Evolutionary conservation across 805 yeast genomes (phyloP).

Genomic region (Wickerhamomyces subpelliculosus): DNA sequence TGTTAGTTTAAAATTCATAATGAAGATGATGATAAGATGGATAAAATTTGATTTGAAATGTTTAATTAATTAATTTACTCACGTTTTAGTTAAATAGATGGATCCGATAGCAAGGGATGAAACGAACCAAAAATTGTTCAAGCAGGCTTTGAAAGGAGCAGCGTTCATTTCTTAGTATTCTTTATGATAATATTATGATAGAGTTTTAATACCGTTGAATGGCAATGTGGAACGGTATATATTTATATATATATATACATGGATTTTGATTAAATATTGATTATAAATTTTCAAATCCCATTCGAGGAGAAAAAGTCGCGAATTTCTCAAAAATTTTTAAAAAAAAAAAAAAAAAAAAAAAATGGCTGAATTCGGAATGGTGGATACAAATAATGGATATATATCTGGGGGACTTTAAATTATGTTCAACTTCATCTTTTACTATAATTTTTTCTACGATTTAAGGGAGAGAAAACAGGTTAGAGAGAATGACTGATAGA

Average conservation of each 20-base stretch:
- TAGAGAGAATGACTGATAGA: conserved; percentile 15
- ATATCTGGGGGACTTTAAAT: background rate
- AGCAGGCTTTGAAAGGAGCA: conserved; percentile 12
- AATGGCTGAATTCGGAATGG: too few species aligned
- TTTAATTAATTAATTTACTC: too few species aligned
- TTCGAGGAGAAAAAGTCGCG: background rate
- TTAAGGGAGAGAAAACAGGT: too few species aligned
- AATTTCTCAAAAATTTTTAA: too few species aligned
- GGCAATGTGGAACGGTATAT: too few species aligned
- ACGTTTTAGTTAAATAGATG: conserved; percentile 22
- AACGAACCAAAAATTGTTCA: conserved; percentile 18
- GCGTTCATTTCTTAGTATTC: conserved; percentile 11
- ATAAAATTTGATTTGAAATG: too few species aligned
- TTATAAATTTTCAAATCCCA: background rate
- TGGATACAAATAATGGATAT: background rate
- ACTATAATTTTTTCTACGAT: background rate
- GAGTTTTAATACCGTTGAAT: background rate
- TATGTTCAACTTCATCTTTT: background rate
- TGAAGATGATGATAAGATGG: background rate
- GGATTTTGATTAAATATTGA: background rate
- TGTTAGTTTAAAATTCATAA: background rate
- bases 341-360: too few species aligned
- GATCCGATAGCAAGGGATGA: conserved; percentile 21
- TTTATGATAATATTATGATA: too few species aligned
- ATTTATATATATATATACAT: too few species aligned